These are phyloP conservation scores for Cryptosporidium ryanae DNA, from an alignment of 169 alveolate genomes.

Conservation along the genomic window DNA sequence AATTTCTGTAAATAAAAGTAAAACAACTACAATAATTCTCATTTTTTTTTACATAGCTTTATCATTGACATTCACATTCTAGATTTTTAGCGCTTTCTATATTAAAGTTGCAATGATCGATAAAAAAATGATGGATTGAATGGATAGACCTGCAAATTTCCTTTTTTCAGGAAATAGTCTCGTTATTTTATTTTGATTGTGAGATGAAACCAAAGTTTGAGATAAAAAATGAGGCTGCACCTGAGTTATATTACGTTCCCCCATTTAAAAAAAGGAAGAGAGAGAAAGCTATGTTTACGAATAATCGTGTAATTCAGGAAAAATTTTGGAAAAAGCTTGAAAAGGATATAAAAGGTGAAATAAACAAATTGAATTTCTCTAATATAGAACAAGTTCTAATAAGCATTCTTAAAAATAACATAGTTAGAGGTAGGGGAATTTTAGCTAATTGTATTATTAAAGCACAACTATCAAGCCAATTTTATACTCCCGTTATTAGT, in stretches of 20 bases:
- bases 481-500: conserved; percentile 95
- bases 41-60: too few species aligned
- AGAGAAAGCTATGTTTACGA: not conserved
- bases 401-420: conserved; percentile 91
- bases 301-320: conserved; percentile 31
- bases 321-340: conserved; percentile 22
- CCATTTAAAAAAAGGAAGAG: conserved; percentile 26
- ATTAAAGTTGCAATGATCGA: too few species aligned
- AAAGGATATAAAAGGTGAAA: conserved; percentile 41
- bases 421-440: conserved; percentile 97
- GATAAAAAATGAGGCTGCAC: not conserved
- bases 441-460: conserved; percentile 94
- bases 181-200: not conserved
- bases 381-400: conserved; percentile 32
- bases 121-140: too few species aligned
- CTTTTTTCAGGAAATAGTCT: not conserved
- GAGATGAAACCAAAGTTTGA: conserved; percentile 12
- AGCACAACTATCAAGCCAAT: conserved; percentile 98
- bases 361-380: conserved; percentile 30
- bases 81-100: too few species aligned
- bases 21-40: too few species aligned
- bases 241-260: conserved; percentile 39
- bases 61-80: too few species aligned
- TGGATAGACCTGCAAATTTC: not conserved
- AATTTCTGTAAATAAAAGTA: too few species aligned